Base-by-base conservation (phyloP, 1,284 basidiomycete genomes). In the Abortiporus biennis region DNA sequence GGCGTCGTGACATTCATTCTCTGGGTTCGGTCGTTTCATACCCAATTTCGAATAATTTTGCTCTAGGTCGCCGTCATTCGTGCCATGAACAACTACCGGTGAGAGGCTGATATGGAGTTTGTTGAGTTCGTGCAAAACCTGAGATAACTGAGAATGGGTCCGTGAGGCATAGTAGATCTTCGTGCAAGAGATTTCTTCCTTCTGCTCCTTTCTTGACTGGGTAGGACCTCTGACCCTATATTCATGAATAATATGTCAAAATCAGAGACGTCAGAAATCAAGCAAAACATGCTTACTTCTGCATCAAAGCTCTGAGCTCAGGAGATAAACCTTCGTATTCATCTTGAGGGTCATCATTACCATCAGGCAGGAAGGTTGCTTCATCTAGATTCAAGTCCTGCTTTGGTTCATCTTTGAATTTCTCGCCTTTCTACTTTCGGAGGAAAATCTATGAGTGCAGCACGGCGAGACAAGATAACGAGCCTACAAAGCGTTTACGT, bases 101-200 rank as follows among this genome's bases (percentile, higher is more conserved):
- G 47, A 46, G 9, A 55, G 53, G n/a, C 39, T 47, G 30, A 77
- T 69, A 6, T 69, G 71, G 3, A 91, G 79, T 55, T 85, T 90
- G 29, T 72, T 74, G 6, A 98, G 70, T 61, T 99, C 96, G 3
- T 85, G 80, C 9, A 95, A 73, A 11, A 98, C 78, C 59, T 99
- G 95, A 1, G 91, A 76, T 2, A 99, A 77, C 57, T 99, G 95
- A 2, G 91, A 92, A 63, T 99, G 95, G 0, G 95, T 99, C 22
- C 96, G 75, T 0, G 94, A 97, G 0, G 92, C 88, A 59, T 94
- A 97, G 59, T 85, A 94, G 43, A 99, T 83, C 62, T 89, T 89
- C 23, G 80, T 82, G 52, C 81, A 86, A 2, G 72, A 80, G 36
- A 67, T 62, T 43, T 69, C 64, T 3, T 56, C 58, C 9, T 66